Evolutionary conservation across 441 rosid genomes (phyloP).

Genomic region (Euphorbia corollata): DNA sequence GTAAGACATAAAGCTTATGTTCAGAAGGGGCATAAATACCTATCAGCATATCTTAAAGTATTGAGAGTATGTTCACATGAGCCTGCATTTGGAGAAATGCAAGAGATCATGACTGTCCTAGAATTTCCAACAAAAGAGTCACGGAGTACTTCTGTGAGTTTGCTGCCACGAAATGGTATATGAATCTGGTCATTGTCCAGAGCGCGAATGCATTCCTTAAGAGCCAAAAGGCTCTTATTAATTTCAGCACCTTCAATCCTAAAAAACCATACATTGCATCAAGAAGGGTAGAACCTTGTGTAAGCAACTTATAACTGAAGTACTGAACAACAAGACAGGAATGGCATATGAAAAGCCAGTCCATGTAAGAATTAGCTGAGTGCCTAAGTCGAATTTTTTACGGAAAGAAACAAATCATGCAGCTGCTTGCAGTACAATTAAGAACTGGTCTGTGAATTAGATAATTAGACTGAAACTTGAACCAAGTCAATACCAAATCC

Average conservation of each 20-base stretch:
- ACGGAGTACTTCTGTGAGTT: constrained; percentile 95
- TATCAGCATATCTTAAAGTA: constrained; percentile 94
- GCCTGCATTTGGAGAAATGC: constrained; percentile 97
- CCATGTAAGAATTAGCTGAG: background rate
- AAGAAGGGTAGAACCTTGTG: constrained; percentile 13
- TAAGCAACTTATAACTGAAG: constrained; percentile 4
- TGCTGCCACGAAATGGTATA: constrained; percentile 97
- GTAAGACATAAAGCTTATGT: constrained; percentile 14
- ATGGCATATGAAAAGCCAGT: background rate
- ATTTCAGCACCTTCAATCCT: constrained; percentile 99
- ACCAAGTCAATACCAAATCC: background rate
- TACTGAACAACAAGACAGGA: background rate
- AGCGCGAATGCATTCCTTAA: constrained; percentile 98
- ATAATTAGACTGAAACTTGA: background rate
- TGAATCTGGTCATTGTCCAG: constrained; percentile 96
- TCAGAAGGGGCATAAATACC: constrained; percentile 39
- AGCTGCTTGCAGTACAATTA: background rate
- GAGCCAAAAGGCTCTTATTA: constrained; percentile 94
- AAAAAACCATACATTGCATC: constrained; percentile 20
- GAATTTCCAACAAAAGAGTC: constrained; percentile 98
- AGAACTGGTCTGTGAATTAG: background rate
- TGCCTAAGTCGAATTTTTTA: background rate
- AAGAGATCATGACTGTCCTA: constrained; percentile 95
- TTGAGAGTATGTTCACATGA: constrained; percentile 97
- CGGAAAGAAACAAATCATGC: background rate